Conservation (phyloP, 305 asterid genomes). For the Fraxinus sp. region DNA sequence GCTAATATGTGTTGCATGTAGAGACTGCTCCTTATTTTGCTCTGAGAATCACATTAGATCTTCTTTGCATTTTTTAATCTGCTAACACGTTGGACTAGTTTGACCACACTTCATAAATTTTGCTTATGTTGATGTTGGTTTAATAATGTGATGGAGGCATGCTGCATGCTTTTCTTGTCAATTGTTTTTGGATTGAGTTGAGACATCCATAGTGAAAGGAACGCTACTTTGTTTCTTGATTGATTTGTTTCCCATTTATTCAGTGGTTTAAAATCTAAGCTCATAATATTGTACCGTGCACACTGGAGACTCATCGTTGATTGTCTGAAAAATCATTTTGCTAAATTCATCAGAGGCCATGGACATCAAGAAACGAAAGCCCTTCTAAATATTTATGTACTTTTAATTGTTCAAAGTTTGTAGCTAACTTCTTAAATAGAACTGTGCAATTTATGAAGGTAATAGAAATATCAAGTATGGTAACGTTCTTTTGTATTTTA, state of each 20-base stretch:
- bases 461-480: slow-evolving; percentile 1
- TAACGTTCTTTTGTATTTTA: not conserved
- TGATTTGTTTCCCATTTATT: not conserved
- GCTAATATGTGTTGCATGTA: not conserved
- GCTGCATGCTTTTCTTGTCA: not conserved
- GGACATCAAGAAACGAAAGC: not conserved
- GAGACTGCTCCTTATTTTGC: not conserved
- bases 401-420: not conserved
- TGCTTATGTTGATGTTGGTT: not conserved
- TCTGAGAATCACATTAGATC: not conserved
- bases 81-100: not conserved
- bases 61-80: not conserved
- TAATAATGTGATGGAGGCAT: not conserved
- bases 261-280: not conserved
- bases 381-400: not conserved
- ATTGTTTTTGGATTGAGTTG: not conserved
- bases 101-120: not conserved
- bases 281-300: not conserved
- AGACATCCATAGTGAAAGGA: not conserved
- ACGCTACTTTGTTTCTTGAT: not conserved
- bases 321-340: not conserved
- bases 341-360: not conserved
- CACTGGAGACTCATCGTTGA: not conserved
- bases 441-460: slow-evolving; percentile 7
- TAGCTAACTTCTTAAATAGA: slow-evolving; percentile 2